A percentile compares a stretch with the other conserved stretches of the same genome.
Evolutionary conservation across 768 basidiomycete genomes (phyloP).

Genomic region (Phanerochaete sordida): DNA sequence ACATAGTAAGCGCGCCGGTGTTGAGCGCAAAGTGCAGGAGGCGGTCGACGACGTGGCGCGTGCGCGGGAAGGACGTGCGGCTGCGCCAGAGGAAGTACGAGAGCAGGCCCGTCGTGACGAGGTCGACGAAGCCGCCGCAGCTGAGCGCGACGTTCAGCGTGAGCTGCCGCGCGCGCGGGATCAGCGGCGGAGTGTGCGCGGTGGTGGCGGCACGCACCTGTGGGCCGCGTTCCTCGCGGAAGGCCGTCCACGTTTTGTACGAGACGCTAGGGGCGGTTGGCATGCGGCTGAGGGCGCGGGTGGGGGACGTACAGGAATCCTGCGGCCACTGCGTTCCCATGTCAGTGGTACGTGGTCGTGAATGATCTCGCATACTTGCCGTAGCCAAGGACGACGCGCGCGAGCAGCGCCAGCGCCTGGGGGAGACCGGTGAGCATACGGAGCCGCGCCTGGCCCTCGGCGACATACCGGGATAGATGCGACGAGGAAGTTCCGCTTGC

Average conservation of each 20-base stretch:
- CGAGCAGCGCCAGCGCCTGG: not conserved
- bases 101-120: not conserved
- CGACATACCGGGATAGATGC: not conserved
- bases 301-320: not conserved
- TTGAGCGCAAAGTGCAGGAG: slow-evolving; percentile 3
- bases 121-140: not conserved
- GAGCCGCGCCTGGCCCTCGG: no score
- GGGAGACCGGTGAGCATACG: not conserved
- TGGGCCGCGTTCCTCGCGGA: not conserved
- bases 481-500: not conserved
- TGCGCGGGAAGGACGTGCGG: not conserved
- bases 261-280: not conserved
- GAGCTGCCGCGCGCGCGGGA: not conserved
- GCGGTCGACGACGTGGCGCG: not conserved
- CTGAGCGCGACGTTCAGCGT: slow-evolving; percentile 3
- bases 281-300: not conserved
- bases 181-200: not conserved
- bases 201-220: not conserved
- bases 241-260: not conserved
- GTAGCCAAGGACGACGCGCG: not conserved
- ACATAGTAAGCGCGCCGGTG: slow-evolving; percentile 7
- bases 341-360: not conserved
- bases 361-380: not conserved
- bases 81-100: not conserved
- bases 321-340: not conserved